Evolutionary conservation across 2,329 filamentous ascomycete genomes (phyloP).

Genomic region (Fonsecaea nubica): DNA sequence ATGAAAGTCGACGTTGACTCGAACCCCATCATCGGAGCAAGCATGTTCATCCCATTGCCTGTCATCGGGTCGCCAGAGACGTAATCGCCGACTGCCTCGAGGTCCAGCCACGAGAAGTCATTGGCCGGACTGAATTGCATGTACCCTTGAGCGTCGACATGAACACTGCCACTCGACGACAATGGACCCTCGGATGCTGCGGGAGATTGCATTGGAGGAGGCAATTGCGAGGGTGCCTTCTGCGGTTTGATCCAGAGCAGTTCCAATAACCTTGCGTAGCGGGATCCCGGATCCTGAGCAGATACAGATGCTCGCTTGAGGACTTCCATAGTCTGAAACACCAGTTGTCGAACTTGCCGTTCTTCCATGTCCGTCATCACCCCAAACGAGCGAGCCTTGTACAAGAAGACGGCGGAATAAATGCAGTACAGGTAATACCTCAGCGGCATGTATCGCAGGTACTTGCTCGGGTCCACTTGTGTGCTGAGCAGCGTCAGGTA

Average conservation of each 20-base stretch:
- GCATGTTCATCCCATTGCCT: conserved; percentile 27
- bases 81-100: conserved; percentile 66
- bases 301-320: conserved; percentile 65
- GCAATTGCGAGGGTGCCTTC: conserved; percentile 36
- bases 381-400: conserved; percentile 67
- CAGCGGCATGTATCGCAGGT: conserved; percentile 68
- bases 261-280: conserved; percentile 67
- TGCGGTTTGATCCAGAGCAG: conserved; percentile 61
- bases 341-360: conserved; percentile 62
- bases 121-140: conserved; percentile 57
- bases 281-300: conserved; percentile 65
- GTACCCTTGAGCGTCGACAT: conserved; percentile 42
- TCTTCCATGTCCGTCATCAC: conserved; percentile 64
- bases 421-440: conserved; percentile 68
- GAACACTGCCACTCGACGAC: conserved; percentile 40
- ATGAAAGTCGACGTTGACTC: conserved; percentile 30
- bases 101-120: conserved; percentile 67
- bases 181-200: conserved; percentile 44
- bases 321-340: conserved; percentile 65
- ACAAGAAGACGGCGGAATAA: conserved; percentile 69
- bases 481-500: conserved; percentile 66
- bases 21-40: conserved; percentile 34
- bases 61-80: conserved; percentile 53
- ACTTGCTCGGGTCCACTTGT: conserved; percentile 64
- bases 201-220: conserved; percentile 37